Evolutionary conservation across 1,284 basidiomycete species (phyloP).

Genomic region (Malassezia nana): DNA sequence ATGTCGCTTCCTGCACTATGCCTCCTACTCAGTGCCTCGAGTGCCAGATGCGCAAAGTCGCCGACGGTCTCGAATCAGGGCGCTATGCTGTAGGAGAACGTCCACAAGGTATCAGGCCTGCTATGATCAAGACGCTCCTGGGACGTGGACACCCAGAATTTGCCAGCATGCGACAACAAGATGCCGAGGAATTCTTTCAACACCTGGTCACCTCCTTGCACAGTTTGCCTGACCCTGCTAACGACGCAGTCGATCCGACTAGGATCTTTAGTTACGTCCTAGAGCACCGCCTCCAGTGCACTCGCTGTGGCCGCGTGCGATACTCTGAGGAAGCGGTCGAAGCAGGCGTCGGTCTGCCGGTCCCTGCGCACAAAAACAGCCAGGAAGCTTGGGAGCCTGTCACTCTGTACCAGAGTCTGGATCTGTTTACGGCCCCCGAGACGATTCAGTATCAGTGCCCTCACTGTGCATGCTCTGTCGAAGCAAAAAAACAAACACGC

Average conservation of each 20-base stretch:
- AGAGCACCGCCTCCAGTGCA: constrained; percentile 57
- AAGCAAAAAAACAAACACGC: constrained; percentile 59
- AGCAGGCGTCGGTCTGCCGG: constrained; percentile 62
- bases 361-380: constrained; percentile 52
- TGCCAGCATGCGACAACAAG: constrained; percentile 91
- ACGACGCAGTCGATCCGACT: constrained; percentile 55
- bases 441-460: constrained; percentile 64
- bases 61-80: constrained; percentile 83
- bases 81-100: constrained; percentile 64
- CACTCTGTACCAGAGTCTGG: constrained; percentile 61
- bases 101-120: constrained; percentile 65
- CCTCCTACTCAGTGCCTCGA: constrained; percentile 76
- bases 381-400: constrained; percentile 58
- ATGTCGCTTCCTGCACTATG: constrained; percentile 58
- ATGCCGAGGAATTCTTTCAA: constrained; percentile 87
- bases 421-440: constrained; percentile 60
- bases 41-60: constrained; percentile 87
- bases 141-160: constrained; percentile 92
- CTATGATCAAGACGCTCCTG: constrained; percentile 75
- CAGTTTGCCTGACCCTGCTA: constrained; percentile 47
- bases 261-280: constrained; percentile 68
- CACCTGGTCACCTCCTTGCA: constrained; percentile 64
- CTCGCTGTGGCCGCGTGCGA: constrained; percentile 70
- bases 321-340: constrained; percentile 73
- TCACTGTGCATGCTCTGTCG: constrained; percentile 57